Percentiles rank a stretch among this genome's conserved stretches.
phyloP scores from a whole-genome alignment of 306 rosid species.

The Cucurbita argyrosperma region DNA sequence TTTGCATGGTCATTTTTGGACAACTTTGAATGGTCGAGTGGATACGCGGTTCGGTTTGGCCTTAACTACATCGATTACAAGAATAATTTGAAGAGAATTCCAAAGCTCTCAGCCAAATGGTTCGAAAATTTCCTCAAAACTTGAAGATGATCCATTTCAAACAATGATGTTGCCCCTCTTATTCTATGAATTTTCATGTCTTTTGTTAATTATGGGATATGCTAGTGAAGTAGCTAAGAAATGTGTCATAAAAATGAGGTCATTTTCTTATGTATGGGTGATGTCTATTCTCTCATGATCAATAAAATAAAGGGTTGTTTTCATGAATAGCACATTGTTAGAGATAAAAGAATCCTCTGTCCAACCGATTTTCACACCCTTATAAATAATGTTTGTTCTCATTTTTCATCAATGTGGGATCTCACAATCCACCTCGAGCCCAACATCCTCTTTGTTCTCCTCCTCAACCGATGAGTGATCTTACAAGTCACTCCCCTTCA shows the following conservation, averaged over 20 bases:
- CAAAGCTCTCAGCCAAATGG: not conserved
- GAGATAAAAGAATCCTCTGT: too few species aligned
- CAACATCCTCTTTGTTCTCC: too few species aligned
- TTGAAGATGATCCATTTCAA: not conserved
- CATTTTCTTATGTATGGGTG: not conserved
- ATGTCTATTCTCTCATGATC: not conserved
- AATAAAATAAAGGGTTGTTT: not conserved
- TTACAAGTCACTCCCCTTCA: too few species aligned
- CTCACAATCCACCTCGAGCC: too few species aligned
- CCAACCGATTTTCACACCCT: too few species aligned
- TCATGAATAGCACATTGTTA: not conserved
- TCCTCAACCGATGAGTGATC: too few species aligned
- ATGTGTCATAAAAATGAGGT: not conserved
- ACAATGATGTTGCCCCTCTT: not conserved
- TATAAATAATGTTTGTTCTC: too few species aligned
- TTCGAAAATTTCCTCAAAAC: not conserved
- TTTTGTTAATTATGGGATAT: not conserved
- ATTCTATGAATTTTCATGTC: not conserved
- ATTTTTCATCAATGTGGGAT: too few species aligned
- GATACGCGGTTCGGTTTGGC: not conserved
- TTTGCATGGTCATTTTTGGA: not conserved
- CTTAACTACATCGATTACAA: not conserved
- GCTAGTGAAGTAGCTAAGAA: not conserved
- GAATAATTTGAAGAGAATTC: not conserved
- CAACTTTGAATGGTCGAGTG: not conserved